A percentile compares a stretch with the other conserved stretches of the same genome.
phyloP scores from a whole-genome alignment of 495 filamentous ascomycete species.

The Acidiella bohemica region DNA sequence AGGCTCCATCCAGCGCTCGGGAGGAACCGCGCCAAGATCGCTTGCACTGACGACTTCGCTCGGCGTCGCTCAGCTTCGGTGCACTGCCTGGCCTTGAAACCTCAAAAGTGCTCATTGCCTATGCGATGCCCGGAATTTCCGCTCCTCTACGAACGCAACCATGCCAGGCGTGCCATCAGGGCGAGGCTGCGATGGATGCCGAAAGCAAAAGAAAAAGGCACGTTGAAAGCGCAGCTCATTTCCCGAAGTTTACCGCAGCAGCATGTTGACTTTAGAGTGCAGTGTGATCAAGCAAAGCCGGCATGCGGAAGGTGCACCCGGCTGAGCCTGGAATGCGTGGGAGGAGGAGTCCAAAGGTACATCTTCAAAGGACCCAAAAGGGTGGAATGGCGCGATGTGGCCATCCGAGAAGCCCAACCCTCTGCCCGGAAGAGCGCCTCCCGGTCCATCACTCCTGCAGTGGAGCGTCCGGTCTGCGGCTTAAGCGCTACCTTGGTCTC shows the following conservation, averaged over 20 bases:
- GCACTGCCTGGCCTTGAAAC: too few species aligned
- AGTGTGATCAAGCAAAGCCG: slow-evolving; percentile 16
- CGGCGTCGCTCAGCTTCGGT: not conserved
- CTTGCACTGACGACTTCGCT: too few species aligned
- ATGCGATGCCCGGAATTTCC: too few species aligned
- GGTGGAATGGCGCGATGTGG: too few species aligned
- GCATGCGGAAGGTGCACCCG: slow-evolving; percentile 15
- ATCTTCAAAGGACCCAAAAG: slow-evolving; percentile 6
- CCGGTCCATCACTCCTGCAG: not conserved
- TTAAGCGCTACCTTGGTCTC: not conserved
- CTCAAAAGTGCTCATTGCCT: not conserved
- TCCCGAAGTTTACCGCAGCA: too few species aligned
- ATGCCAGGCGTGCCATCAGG: slow-evolving; percentile 20
- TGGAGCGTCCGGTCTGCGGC: not conserved
- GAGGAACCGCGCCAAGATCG: too few species aligned
- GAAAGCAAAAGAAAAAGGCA: slow-evolving; percentile 18
- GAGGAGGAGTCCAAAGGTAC: slow-evolving; percentile 11
- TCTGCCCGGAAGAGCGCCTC: not conserved
- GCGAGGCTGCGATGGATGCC: slow-evolving; percentile 15
- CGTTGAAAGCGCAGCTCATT: not conserved
- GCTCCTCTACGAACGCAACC: too few species aligned
- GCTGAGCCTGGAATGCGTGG: slow-evolving; percentile 9
- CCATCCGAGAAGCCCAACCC: too few species aligned
- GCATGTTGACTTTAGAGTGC: too few species aligned
- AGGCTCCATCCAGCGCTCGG: too few species aligned